Evolutionary conservation across 345 rosid species (phyloP).

Genomic region (Linum tenue): DNA sequence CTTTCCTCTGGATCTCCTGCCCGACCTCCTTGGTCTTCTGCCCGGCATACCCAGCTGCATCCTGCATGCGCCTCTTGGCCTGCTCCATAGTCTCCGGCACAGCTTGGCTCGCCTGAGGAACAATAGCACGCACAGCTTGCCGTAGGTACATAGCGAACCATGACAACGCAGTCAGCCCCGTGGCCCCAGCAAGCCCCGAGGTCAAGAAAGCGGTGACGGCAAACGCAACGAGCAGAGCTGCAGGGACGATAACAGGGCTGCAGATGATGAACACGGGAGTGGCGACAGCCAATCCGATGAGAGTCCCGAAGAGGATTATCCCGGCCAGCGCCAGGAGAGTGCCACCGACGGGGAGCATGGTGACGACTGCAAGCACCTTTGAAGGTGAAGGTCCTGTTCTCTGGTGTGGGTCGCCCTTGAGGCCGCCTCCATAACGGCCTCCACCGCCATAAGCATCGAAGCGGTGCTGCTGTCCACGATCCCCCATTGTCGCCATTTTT

Average conservation of each 20-base stretch:
- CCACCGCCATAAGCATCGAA: background rate
- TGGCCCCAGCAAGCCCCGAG: conserved; percentile 42
- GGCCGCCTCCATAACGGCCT: conserved; percentile 23
- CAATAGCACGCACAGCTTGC: background rate
- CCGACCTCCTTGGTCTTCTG: conserved; percentile 47
- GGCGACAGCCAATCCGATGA: conserved; percentile 28
- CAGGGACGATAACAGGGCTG: conserved; percentile 54
- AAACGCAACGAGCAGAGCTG: conserved; percentile 37
- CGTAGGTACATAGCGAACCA: conserved; percentile 34
- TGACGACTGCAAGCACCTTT: conserved; percentile 31
- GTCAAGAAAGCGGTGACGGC: conserved; percentile 32
- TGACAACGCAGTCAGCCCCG: conserved; percentile 40
- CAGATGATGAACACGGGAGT: conserved; percentile 44
- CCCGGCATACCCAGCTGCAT: conserved; percentile 30
- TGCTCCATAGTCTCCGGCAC: conserved; percentile 34
- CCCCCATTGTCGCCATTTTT: conserved; percentile 12
- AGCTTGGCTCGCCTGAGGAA: background rate
- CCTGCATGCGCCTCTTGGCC: conserved; percentile 38
- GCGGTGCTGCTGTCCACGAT: conserved; percentile 31
- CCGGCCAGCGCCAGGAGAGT: conserved; percentile 38
- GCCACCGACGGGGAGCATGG: conserved; percentile 35
- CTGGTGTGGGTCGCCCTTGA: conserved; percentile 14
- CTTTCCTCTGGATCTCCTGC: conserved; percentile 31
- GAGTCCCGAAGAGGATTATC: conserved; percentile 32
- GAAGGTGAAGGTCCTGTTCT: conserved; percentile 46